These are phyloP conservation scores for Hebeloma cylindrosporum DNA, from an alignment of 768 basidiomycete species.

Conservation along the genomic window DNA sequence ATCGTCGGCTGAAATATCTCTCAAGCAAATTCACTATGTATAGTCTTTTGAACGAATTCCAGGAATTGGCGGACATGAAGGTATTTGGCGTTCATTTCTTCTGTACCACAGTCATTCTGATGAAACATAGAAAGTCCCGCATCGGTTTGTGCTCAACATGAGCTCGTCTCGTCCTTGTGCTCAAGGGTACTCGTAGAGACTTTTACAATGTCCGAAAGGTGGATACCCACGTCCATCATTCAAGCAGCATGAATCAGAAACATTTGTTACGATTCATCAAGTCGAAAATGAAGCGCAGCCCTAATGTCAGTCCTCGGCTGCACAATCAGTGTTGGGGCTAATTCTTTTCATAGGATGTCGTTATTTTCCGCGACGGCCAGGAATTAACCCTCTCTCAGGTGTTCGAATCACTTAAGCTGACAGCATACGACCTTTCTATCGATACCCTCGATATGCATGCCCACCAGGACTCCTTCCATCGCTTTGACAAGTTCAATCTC, in stretches of 20 bases:
- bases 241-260: slow-evolving; percentile 99
- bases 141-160: slow-evolving; percentile 54
- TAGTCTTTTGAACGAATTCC: slow-evolving; percentile 85
- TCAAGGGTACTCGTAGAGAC: slow-evolving; percentile 56
- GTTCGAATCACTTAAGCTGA: slow-evolving; percentile 93
- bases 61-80: slow-evolving; percentile 97
- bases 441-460: slow-evolving; percentile 99
- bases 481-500: slow-evolving; percentile 97
- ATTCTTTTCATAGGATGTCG: slow-evolving; percentile 85
- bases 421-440: slow-evolving; percentile 96
- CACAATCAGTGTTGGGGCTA: too few species aligned
- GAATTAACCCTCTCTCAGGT: slow-evolving; percentile 89
- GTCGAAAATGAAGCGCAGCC: slow-evolving; percentile 91
- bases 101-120: not conserved
- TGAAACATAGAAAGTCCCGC: slow-evolving; percentile 63
- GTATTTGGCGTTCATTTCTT: slow-evolving; percentile 38
- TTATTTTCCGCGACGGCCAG: slow-evolving; percentile 91
- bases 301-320: slow-evolving; percentile 71
- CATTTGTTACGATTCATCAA: slow-evolving; percentile 98
- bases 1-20: slow-evolving; percentile 86
- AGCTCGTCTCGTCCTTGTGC: not conserved
- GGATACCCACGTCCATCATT: slow-evolving; percentile 98
- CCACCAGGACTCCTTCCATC: slow-evolving; percentile 96
- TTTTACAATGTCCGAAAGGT: slow-evolving; percentile 99
- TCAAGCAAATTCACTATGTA: slow-evolving; percentile 95